Percentiles rank a stretch among this genome's conserved stretches.
Conservation (phyloP, 2,329 filamentous ascomycete genomes). For the Aspergillus sojae region DNA sequence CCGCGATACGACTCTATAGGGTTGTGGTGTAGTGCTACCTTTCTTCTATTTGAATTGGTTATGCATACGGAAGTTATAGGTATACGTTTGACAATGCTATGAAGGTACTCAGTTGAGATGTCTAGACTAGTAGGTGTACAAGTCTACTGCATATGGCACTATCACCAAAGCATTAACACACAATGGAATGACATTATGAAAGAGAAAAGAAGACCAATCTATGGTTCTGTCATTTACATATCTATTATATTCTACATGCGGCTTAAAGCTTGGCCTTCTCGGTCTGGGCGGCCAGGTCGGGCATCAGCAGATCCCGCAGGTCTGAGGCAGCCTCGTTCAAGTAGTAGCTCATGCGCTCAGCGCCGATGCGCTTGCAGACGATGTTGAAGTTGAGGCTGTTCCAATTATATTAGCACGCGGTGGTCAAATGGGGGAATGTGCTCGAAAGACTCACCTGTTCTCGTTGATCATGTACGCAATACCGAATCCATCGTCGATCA, state of each 20-base stretch:
- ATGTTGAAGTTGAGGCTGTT: conserved; percentile 94
- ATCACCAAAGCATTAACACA: neutral
- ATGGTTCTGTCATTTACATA: neutral
- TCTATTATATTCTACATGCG: conserved; percentile 57
- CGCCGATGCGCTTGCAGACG: conserved; percentile 88
- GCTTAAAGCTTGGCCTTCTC: conserved; percentile 72
- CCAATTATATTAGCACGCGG: conserved; percentile 15
- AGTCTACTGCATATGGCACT: neutral
- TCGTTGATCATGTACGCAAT: conserved; percentile 99
- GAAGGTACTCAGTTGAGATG: neutral
- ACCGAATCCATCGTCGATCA: conserved; percentile 92
- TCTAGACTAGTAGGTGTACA: no score
- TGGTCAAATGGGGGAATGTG: neutral
- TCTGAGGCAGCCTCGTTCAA: conserved; percentile 91
- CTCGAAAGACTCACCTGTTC: conserved; percentile 67
- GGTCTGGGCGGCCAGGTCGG: conserved; percentile 66
- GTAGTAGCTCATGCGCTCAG: conserved; percentile 92
- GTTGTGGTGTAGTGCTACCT: no score
- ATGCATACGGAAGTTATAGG: neutral
- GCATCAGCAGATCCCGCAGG: conserved; percentile 81
- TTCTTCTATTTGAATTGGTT: neutral
- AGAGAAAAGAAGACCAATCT: neutral
- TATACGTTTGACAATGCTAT: neutral
- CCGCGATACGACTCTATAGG: no score
- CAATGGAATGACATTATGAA: neutral